These are phyloP conservation scores for Clausena lansium DNA, from an alignment of 345 rosid species.

Conservation along the genomic window DNA sequence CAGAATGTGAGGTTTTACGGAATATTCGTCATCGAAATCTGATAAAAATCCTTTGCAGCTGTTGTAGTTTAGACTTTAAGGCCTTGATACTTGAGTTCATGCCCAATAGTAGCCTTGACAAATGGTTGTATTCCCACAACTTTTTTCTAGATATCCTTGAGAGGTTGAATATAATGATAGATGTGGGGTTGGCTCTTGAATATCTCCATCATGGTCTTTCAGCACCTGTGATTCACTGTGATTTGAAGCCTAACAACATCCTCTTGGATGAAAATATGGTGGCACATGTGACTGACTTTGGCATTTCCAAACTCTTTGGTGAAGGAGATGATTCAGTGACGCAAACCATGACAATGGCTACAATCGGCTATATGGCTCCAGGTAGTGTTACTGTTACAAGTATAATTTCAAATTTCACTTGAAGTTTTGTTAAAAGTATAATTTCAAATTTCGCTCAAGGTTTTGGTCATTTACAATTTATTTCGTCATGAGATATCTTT, in stretches of 20 bases:
- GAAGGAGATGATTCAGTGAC: too few relatives aligned
- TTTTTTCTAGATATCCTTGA: background rate
- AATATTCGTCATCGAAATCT: background rate
- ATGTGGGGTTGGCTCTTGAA: too few relatives aligned
- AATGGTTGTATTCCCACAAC: background rate
- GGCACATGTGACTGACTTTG: too few relatives aligned
- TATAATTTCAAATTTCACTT: too few relatives aligned
- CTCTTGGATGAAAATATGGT: too few relatives aligned
- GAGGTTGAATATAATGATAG: background rate
- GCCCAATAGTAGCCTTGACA: too few relatives aligned
- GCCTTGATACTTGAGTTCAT: too few relatives aligned
- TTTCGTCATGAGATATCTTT: background rate
- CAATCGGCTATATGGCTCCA: background rate
- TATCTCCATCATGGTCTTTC: too few relatives aligned
- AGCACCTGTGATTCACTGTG: too few relatives aligned
- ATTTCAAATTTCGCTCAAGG: background rate
- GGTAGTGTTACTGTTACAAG: background rate
- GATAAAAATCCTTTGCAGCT: background rate
- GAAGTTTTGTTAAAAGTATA: background rate
- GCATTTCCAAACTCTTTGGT: too few relatives aligned
- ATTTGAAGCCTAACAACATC: too few relatives aligned
- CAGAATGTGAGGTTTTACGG: slow-evolving; percentile 5
- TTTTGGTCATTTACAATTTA: background rate
- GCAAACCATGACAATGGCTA: too few relatives aligned
- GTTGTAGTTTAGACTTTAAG: background rate